Percentiles rank a stretch among this genome's conserved stretches.
Evolutionary conservation across 805 yeast genomes (phyloP).

Genomic region (Teunomyces pallodes): DNA sequence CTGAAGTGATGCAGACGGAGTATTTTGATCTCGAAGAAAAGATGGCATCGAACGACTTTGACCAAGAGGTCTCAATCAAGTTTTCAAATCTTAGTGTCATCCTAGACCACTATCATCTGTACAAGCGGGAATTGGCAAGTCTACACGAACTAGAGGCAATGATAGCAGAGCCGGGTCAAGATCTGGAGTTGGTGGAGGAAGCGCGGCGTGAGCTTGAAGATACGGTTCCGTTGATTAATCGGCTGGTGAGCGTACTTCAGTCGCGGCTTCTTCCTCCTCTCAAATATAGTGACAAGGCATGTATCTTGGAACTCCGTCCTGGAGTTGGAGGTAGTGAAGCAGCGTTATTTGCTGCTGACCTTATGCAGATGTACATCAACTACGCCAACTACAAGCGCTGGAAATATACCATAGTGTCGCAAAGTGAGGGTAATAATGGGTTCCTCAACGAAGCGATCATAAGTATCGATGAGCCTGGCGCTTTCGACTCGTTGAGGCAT

Average conservation of each 20-base stretch:
- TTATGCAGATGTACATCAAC: slow-evolving; percentile 75
- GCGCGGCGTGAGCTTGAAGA: slow-evolving; percentile 60
- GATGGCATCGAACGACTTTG: slow-evolving; percentile 29
- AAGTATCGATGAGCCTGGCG: slow-evolving; percentile 67
- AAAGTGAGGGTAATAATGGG: slow-evolving; percentile 58
- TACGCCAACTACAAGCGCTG: slow-evolving; percentile 67
- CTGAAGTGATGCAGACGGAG: slow-evolving; percentile 29
- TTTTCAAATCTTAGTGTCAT: slow-evolving; percentile 32
- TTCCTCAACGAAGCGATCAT: slow-evolving; percentile 72
- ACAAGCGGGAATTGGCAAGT: slow-evolving; percentile 24
- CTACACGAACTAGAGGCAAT: slow-evolving; percentile 26
- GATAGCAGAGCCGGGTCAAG: slow-evolving; percentile 21
- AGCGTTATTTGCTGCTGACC: slow-evolving; percentile 75
- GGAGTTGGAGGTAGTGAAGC: slow-evolving; percentile 98
- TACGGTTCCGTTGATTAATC: slow-evolving; percentile 43
- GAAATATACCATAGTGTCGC: slow-evolving; percentile 61
- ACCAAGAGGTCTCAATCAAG: slow-evolving; percentile 30
- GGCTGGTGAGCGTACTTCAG: slow-evolving; percentile 47
- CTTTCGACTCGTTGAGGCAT: slow-evolving; percentile 68
- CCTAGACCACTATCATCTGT: slow-evolving; percentile 29
- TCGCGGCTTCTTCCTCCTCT: slow-evolving; percentile 69
- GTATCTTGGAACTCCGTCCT: slow-evolving; percentile 83
- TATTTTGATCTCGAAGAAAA: slow-evolving; percentile 24
- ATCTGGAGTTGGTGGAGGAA: slow-evolving; percentile 47
- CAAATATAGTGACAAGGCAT: slow-evolving; percentile 70